Percentiles rank a stretch among this genome's conserved stretches.
Evolutionary conservation across 129 eudicot genomes (phyloP).

Genomic region (Lactuca saligna): DNA sequence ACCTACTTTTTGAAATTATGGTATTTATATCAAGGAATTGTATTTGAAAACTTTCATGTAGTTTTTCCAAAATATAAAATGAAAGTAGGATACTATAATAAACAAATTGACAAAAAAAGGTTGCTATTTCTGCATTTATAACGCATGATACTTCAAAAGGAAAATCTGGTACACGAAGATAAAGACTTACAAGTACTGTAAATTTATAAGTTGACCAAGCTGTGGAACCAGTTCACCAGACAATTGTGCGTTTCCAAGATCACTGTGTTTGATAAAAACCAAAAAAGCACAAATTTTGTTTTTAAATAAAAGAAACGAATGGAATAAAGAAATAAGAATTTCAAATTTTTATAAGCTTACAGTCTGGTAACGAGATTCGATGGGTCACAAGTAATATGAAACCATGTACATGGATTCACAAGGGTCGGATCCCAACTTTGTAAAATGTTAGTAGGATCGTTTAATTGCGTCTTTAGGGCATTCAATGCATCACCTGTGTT

Average conservation of each 20-base stretch:
- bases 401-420: conserved; percentile 88
- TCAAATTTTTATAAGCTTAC: conserved; percentile 26
- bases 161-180: neutral
- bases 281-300: neutral
- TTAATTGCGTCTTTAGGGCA: conserved; percentile 46
- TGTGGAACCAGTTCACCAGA: conserved; percentile 8
- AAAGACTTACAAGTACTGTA: conserved; percentile 13
- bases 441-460: conserved; percentile 62
- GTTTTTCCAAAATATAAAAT: too few relatives aligned
- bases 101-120: too few relatives aligned
- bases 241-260: conserved; percentile 13
- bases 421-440: conserved; percentile 87
- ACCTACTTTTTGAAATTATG: neutral
- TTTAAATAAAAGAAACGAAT: neutral
- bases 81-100: too few relatives aligned
- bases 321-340: neutral
- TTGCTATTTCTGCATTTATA: too few relatives aligned
- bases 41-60: too few relatives aligned
- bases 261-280: conserved; percentile 1
- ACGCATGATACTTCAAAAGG: neutral
- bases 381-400: conserved; percentile 67
- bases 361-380: conserved; percentile 67
- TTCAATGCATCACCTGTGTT: conserved; percentile 63
- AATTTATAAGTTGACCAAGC: conserved; percentile 2
- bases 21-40: too few relatives aligned